These are phyloP conservation scores for Ramichloridium luteum DNA, from an alignment of 2,329 filamentous ascomycete genomes.

Conservation along the genomic window DNA sequence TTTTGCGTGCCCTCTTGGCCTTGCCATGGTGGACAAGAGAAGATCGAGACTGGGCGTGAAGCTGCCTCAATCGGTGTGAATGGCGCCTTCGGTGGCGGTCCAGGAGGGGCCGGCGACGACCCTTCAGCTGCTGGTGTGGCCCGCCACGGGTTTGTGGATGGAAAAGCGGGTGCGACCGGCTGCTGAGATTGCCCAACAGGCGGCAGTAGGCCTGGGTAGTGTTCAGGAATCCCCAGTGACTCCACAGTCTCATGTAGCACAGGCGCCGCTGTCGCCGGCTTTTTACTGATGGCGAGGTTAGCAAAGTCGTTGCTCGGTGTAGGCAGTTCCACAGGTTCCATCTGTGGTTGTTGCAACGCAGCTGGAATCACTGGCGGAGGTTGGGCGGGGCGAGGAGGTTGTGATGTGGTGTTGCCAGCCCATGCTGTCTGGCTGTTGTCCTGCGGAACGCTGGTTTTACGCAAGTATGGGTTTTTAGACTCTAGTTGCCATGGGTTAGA, in stretches of 20 bases:
- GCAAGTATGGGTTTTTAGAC: conserved; percentile 14
- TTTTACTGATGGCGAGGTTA: conserved; percentile 1
- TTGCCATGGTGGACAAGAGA: no score
- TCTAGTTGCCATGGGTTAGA: conserved; percentile 19
- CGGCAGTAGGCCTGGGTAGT: not conserved
- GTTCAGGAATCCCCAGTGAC: not conserved
- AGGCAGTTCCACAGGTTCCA: conserved; percentile 30
- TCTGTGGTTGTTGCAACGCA: conserved; percentile 24
- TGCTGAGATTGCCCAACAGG: not conserved
- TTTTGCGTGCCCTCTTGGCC: conserved; percentile 1
- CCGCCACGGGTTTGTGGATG: conserved; percentile 1
- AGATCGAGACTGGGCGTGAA: no score
- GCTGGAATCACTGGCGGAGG: conserved; percentile 14
- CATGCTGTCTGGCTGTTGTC: conserved; percentile 27
- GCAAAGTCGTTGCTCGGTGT: conserved; percentile 11
- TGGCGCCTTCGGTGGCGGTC: not conserved
- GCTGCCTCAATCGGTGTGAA: conserved; percentile 4
- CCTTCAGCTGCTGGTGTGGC: conserved; percentile 1
- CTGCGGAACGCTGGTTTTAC: conserved; percentile 13
- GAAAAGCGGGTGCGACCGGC: not conserved
- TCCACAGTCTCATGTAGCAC: not conserved
- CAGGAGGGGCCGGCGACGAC: not conserved
- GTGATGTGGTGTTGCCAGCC: conserved; percentile 4
- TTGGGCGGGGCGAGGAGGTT: conserved; percentile 9
- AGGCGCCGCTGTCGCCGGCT: not conserved